A percentile compares a stretch with the other conserved stretches of the same genome.
Evolutionary conservation across 2,329 filamentous ascomycete genomes (phyloP).

Genomic region (Pochonia chlamydosporia): DNA sequence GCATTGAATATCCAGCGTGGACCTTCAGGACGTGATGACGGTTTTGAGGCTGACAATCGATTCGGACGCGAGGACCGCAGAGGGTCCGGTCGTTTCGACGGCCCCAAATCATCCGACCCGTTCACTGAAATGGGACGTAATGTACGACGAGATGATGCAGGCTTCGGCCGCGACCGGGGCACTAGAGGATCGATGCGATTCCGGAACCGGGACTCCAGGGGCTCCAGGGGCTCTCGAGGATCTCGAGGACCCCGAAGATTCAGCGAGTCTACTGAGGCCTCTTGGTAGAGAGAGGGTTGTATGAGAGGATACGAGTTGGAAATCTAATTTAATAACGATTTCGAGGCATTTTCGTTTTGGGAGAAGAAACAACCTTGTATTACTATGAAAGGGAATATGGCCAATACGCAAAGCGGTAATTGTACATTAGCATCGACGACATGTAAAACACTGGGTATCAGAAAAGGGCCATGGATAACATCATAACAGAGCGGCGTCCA

Average conservation of each 20-base stretch:
- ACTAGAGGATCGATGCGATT: too few species aligned
- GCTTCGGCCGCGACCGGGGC: constrained; percentile 14
- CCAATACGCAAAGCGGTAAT: background rate
- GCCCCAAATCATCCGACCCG: constrained; percentile 16
- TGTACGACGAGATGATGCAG: constrained; percentile 18
- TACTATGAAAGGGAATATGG: background rate
- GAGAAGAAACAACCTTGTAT: background rate
- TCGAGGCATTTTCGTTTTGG: background rate
- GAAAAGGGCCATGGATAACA: background rate
- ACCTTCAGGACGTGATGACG: background rate
- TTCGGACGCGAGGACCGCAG: constrained; percentile 13
- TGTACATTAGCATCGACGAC: constrained; percentile 5
- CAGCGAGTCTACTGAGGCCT: background rate
- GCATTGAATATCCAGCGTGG: constrained; percentile 29
- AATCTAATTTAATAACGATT: background rate
- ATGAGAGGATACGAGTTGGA: background rate
- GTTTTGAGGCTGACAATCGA: constrained; percentile 13
- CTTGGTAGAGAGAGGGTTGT: constrained; percentile 3
- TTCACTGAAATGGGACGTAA: constrained; percentile 21
- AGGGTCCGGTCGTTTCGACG: constrained; percentile 9
- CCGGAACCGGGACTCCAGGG: constrained; percentile 10
- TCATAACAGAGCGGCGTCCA: background rate
- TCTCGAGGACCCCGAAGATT: background rate
- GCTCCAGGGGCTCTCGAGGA: background rate
- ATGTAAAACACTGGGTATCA: constrained; percentile 4